These are phyloP conservation scores for Sophora flavescens DNA, from an alignment of 306 rosid species.

Conservation along the genomic window DNA sequence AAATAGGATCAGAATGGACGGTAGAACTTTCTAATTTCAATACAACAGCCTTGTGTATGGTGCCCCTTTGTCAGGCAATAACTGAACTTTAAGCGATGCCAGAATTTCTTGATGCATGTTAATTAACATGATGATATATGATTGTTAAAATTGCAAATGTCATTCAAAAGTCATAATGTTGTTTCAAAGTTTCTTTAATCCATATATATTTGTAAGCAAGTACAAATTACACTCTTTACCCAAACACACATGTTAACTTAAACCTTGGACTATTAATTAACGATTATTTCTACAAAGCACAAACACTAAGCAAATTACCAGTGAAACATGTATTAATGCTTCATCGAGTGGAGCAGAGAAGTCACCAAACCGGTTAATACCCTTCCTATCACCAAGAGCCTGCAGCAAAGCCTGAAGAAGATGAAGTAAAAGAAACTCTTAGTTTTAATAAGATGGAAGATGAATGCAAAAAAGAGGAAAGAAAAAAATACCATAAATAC, in stretches of 20 bases:
- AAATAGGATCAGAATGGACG: slow-evolving; percentile 21
- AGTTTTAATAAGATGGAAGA: slow-evolving; percentile 16
- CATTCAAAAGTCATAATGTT: not conserved
- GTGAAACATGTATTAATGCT: slow-evolving; percentile 85
- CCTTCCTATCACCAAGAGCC: slow-evolving; percentile 97
- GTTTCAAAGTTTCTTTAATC: slow-evolving; percentile 29
- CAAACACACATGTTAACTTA: slow-evolving; percentile 5
- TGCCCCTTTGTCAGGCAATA: not conserved
- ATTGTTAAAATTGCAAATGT: not conserved
- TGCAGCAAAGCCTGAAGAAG: slow-evolving; percentile 81
- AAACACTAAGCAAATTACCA: slow-evolving; percentile 61
- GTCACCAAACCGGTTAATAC: slow-evolving; percentile 93
- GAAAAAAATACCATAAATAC: not conserved
- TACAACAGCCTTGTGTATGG: slow-evolving; percentile 23
- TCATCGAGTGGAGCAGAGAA: slow-evolving; percentile 98
- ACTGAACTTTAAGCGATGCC: slow-evolving; percentile 10
- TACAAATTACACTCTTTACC: slow-evolving; percentile 16
- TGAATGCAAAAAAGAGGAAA: not conserved
- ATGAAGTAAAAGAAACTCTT: slow-evolving; percentile 39
- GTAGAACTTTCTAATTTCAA: slow-evolving; percentile 29
- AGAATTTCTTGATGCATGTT: slow-evolving; percentile 20
- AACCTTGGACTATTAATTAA: not conserved
- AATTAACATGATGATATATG: slow-evolving; percentile 5
- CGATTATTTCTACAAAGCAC: slow-evolving; percentile 23
- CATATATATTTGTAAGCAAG: slow-evolving; percentile 24